Percentiles rank a stretch among this genome's conserved stretches.
Conservation (phyloP, 2,329 filamentous ascomycete species). For the Chrysoporthe deuterocubensis region DNA sequence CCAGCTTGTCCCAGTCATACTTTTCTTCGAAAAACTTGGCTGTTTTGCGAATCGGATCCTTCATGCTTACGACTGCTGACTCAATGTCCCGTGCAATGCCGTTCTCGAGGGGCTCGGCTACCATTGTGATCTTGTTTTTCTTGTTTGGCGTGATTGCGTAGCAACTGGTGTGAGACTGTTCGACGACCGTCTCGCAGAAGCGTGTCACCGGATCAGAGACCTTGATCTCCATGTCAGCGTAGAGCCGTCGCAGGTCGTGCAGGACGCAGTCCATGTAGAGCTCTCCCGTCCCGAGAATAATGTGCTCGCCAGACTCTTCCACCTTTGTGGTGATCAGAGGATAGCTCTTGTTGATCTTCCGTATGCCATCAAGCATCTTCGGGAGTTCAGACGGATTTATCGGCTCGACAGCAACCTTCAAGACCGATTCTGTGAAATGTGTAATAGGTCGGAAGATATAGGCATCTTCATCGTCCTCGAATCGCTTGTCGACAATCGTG, state of each 20-base stretch:
- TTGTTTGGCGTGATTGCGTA: slow-evolving; percentile 98
- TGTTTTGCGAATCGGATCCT: slow-evolving; percentile 88
- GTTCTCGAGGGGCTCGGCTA: slow-evolving; percentile 92
- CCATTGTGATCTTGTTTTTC: slow-evolving; percentile 99
- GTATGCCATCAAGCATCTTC: slow-evolving; percentile 96
- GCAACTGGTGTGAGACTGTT: slow-evolving; percentile 96
- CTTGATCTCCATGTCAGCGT: slow-evolving; percentile 99
- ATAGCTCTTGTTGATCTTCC: slow-evolving; percentile 98
- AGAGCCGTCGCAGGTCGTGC: slow-evolving; percentile 89
- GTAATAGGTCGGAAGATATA: slow-evolving; percentile 93
- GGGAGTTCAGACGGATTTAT: slow-evolving; percentile 97
- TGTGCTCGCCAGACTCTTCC: slow-evolving; percentile 95
- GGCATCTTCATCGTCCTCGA: slow-evolving; percentile 87
- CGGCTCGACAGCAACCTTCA: slow-evolving; percentile 97
- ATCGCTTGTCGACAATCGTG: slow-evolving; percentile 78
- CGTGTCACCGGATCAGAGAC: slow-evolving; percentile 96
- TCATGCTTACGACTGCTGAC: slow-evolving; percentile 85
- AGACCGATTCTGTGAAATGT: slow-evolving; percentile 96
- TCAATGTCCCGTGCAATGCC: slow-evolving; percentile 96
- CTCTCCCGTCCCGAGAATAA: slow-evolving; percentile 92
- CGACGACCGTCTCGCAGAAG: slow-evolving; percentile 97
- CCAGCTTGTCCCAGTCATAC: slow-evolving; percentile 95
- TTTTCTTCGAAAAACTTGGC: slow-evolving; percentile 97
- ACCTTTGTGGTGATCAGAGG: slow-evolving; percentile 95
- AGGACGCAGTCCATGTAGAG: slow-evolving; percentile 99